Evolutionary conservation across 2,329 filamentous ascomycete genomes (phyloP), one percentile per base, ranked within the genome.

Genomic region (Incumbomyces lentus): DNA sequence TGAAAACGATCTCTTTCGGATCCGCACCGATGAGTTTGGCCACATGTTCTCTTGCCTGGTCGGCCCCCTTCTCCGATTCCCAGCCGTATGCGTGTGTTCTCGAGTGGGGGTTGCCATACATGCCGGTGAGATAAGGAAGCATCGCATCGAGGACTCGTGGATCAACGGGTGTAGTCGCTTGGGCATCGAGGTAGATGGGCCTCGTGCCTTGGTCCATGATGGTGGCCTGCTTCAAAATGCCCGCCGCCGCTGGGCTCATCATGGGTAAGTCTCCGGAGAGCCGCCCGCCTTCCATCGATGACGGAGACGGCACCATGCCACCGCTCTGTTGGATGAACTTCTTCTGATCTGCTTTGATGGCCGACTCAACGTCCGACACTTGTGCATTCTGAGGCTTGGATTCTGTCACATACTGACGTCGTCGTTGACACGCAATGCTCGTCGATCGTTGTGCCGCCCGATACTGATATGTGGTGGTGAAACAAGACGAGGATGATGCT

Each of bases 1-100:
- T 98, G 69, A 98, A 96, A 59, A 98, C 93, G 55, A 98, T 96
- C 64, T 98, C 92, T 68, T 98, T 98, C 5, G 92, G 73, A 63
- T 98, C 88, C 22, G 92, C 92, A 19, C 90, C 90, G 55, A 98
- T 92, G 46, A 98, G 76, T 33, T 75, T 75, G 2, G 92, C 92
- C 54, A 96, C 75, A 60, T 96, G 79, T 58, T 77, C 76, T 59
- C 92, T 79, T 36, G 92, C 89, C 52, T 86, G 76, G 64, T 98
- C 92, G 17, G 94, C 83, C 0, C 86, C 90, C 68, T 89, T 87
- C 61, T 98, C 92, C 44, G 85, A 94, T 71, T 98, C 92, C 92
- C 92, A 98, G 42, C 92, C 92, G 65, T 98, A 98, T 18, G 92
- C 89, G 66, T 98, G 92, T 48, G 92, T 98, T 60, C 90, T 80